Evolutionary conservation across 805 yeast species (phyloP), one percentile per base, ranked within the genome.

Genomic region (Spathaspora passalidarum): DNA sequence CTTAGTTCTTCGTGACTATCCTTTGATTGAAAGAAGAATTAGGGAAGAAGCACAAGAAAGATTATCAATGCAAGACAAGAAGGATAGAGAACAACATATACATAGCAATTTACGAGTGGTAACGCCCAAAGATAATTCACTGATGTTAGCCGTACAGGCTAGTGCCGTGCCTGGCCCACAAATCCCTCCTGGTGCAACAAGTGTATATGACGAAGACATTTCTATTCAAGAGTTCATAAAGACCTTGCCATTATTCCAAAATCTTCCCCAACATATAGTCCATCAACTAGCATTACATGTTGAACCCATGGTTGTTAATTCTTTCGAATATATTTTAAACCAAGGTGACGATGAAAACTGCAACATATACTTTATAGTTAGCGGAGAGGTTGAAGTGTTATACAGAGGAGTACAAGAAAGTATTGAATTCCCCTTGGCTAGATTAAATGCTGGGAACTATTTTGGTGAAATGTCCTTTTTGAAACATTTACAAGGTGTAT

Each of bases 11-110:
- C 79, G 82, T 1, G 76, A 74, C 46, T 84, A 79, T 59, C 91
- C 92, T 0, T 60, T 65, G 2, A 78, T 86, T 34, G 91, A 85
- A 58, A 66, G 87, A 48, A 70, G 81, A 40, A 84, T 86, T 37
- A 68, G 91, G 50, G 88, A 86, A 59, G 92, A 86, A 56, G 91
- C 89, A 2, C 90, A 86, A 56, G 90, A 85, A 59, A 69, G 92
- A 43, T 64, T 86, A 48, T 84, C 86, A 4, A 79, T 83, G 81
- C 83, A 78, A 54, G 88, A 82, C 43, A 81, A 84, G 60, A 72
- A 80, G 55, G 76, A 73, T 50, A 65, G 74, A 4, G 34, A 29
- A 29, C 14, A n/a, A 22, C 25, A 29, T 29, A 29, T 29, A 10
- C 10, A 29, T 29, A n/a, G n/a, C 34, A 29, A 29, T 10, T 29